Percentiles rank a stretch among this genome's conserved stretches.
These are phyloP conservation scores for Naganishia cerealis DNA, from an alignment of 1,284 basidiomycete species.

Conservation along the genomic window DNA sequence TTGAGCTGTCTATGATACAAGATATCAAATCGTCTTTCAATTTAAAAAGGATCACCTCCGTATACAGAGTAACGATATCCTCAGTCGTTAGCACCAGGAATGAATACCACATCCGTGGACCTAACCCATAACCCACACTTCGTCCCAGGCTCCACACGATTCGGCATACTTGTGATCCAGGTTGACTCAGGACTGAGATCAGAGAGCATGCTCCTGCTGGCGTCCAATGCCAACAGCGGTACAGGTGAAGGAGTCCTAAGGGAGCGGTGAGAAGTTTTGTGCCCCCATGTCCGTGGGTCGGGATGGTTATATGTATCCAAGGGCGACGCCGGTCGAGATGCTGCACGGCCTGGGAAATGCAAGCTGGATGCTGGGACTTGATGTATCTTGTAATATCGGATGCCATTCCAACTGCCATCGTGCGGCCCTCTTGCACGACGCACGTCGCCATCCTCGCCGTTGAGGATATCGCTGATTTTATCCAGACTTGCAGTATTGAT, in stretches of 20 bases:
- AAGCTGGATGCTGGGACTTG: neutral
- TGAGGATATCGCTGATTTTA: neutral
- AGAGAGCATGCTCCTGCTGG: slow-evolving; percentile 3
- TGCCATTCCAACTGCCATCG: slow-evolving; percentile 19
- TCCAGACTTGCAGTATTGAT: slow-evolving; percentile 60
- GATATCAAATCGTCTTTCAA: no score
- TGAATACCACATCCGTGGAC: slow-evolving; percentile 18
- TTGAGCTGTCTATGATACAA: no score
- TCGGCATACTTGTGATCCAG: neutral
- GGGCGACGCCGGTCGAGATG: slow-evolving; percentile 3
- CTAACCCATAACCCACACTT: slow-evolving; percentile 25
- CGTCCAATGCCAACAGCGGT: neutral
- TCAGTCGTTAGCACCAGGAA: slow-evolving; percentile 15
- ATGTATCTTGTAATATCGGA: slow-evolving; percentile 18
- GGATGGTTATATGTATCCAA: neutral
- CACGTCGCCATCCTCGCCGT: neutral
- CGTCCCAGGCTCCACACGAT: neutral
- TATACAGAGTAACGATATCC: neutral
- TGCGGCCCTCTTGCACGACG: neutral
- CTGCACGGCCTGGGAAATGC: neutral
- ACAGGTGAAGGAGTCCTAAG: neutral
- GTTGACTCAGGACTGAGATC: slow-evolving; percentile 8
- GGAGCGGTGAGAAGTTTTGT: neutral
- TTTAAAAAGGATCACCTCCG: no score
- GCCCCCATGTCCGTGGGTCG: neutral